A percentile compares a stretch with the other conserved stretches of the same genome.
phyloP scores from a whole-genome alignment of 805 yeast genomes.

The Saccharomycopsis fermentans region DNA sequence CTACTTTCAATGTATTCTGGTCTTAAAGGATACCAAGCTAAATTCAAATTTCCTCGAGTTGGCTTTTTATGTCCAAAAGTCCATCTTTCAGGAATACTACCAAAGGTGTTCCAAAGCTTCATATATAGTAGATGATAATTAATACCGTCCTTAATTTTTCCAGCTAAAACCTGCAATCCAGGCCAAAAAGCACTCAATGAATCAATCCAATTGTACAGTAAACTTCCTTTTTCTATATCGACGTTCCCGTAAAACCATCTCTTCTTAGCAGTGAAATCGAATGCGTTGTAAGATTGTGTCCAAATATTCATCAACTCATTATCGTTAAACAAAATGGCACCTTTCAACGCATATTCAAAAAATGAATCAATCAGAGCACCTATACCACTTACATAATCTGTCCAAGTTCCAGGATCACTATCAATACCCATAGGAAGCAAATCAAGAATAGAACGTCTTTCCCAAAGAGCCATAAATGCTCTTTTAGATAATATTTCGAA shows the following conservation, averaged over 20 bases:
- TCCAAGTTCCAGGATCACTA: slow-evolving; percentile 45
- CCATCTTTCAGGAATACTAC: slow-evolving; percentile 89
- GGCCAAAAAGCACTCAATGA: slow-evolving; percentile 83
- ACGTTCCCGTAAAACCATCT: slow-evolving; percentile 51
- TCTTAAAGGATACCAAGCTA: slow-evolving; percentile 88
- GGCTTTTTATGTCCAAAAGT: slow-evolving; percentile 23
- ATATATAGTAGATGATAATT: slow-evolving; percentile 49
- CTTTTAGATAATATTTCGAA: slow-evolving; percentile 53
- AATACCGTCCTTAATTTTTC: slow-evolving; percentile 59
- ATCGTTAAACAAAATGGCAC: slow-evolving; percentile 63
- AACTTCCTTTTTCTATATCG: slow-evolving; percentile 40
- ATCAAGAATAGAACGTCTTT: slow-evolving; percentile 46
- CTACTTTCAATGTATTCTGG: slow-evolving; percentile 92
- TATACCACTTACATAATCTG: slow-evolving; percentile 57
- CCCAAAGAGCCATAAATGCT: slow-evolving; percentile 67
- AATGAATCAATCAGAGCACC: slow-evolving; percentile 92
- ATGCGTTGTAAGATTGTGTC: slow-evolving; percentile 47
- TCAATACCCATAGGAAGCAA: slow-evolving; percentile 73
- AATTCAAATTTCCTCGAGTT: slow-evolving; percentile 27
- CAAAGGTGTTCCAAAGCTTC: slow-evolving; percentile 73
- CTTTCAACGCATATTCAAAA: slow-evolving; percentile 79
- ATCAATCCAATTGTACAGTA: slow-evolving; percentile 65
- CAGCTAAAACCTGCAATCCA: slow-evolving; percentile 71
- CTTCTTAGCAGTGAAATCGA: slow-evolving; percentile 36
- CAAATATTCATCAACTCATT: slow-evolving; percentile 43